Evolutionary conservation across 768 basidiomycete genomes (phyloP), one percentile per base, ranked within the genome.

Genomic region (Mrakia frigida): DNA sequence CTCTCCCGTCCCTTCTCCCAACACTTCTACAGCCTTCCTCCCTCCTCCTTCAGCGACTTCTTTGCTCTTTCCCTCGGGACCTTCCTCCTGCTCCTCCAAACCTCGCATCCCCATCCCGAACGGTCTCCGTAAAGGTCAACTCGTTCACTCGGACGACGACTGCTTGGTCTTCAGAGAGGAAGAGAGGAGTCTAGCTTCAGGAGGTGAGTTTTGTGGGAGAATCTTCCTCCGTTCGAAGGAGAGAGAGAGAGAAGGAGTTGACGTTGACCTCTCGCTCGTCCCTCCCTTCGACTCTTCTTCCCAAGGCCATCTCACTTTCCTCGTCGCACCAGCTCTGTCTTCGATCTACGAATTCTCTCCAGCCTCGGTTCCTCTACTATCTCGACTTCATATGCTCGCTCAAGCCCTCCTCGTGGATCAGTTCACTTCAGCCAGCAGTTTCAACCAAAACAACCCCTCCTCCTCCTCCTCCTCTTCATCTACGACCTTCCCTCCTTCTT

Each of bases 261-360:
- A 46, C 37, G 23, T 31, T 14, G 28, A 31, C 6, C 52, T 37
- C 33, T 9, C 13, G 14, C 46, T 21, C 23, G 16, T 25, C 31
- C 6, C 52, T 35, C 52, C 18, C 46, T 14, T 50, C 18, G 1
- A 2, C 46, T 6, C 39, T 14, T 23, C 11, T 31, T 1, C 33
- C 60, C n/a, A n/a, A 77, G 76, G 76, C 6, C 76, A 77, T 53
- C 70, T 77, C 41, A 73, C 76, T 31, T 18, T 77, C 50, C 41
- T 77, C 63, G 31, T 77, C 37, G 23, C 14, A 7, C 76, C 59
- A 6, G 60, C 71, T 0, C 53, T 63, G 23, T 31, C 71, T 6
- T 68, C 76, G 2, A 60, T 77, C 50, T 77, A 77, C 52, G 41
- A 41, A 14, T 71, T 77, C 18, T 56, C 70, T 1, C 71, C 76